Percentiles rank a stretch among this genome's conserved stretches.
These are phyloP conservation scores for Eragrostis curvula DNA, from an alignment of 176 grass and related monocot genomes.

Conservation along the genomic window DNA sequence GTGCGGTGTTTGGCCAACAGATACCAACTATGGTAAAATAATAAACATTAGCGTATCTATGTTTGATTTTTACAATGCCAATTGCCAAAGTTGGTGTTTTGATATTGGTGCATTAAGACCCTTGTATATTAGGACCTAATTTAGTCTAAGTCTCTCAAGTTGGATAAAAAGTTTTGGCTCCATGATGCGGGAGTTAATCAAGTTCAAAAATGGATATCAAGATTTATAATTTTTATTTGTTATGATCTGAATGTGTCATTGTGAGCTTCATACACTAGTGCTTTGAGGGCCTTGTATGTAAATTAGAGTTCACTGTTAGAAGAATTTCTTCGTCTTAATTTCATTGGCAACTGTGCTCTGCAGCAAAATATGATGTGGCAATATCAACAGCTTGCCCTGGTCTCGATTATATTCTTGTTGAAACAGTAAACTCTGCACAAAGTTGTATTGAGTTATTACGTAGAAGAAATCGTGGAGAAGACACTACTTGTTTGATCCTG, in stretches of 20 bases:
- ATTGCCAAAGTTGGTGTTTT: too few species aligned
- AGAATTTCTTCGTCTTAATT: conserved; percentile 38
- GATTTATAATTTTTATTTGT: too few species aligned
- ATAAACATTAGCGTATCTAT: too few species aligned
- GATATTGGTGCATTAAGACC: too few species aligned
- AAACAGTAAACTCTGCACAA: conserved; percentile 90
- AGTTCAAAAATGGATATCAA: too few species aligned
- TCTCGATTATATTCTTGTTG: conserved; percentile 89
- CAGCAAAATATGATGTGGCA: conserved; percentile 96
- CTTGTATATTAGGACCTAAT: too few species aligned
- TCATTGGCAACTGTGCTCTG: conserved; percentile 28
- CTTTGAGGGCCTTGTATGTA: conserved; percentile 8
- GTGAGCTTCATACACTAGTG: conserved; percentile 2
- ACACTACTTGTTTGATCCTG: conserved; percentile 89
- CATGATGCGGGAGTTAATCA: too few species aligned
- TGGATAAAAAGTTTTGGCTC: too few species aligned
- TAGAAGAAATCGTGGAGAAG: conserved; percentile 75
- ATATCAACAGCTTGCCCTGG: conserved; percentile 73
- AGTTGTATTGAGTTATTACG: conserved; percentile 90
- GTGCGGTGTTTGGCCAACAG: too few species aligned
- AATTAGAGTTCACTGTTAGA: neutral
- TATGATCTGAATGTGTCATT: neutral
- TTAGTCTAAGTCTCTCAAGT: too few species aligned
- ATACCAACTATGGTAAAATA: too few species aligned
- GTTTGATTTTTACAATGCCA: too few species aligned